phyloP scores from a whole-genome alignment of 2,329 filamentous ascomycete genomes.

The Claviceps sp. region DNA sequence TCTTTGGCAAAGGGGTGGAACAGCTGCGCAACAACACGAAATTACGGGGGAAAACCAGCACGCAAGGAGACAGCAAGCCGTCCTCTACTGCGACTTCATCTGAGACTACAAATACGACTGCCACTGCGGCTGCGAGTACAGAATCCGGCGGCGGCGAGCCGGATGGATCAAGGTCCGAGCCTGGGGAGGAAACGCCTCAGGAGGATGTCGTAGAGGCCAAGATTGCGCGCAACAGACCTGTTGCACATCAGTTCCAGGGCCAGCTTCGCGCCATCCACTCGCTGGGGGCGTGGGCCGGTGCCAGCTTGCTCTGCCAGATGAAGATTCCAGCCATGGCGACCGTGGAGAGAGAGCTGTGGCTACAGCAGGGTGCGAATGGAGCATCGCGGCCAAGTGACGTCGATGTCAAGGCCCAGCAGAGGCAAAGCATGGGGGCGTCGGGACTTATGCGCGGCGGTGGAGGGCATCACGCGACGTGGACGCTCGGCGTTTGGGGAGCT shows the following conservation, averaged over 20 bases:
- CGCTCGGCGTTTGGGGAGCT: constrained; percentile 48
- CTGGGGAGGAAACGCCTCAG: constrained; percentile 13
- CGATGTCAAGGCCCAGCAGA: constrained; percentile 41
- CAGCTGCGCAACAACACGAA: constrained; percentile 34
- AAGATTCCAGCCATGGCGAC: constrained; percentile 56
- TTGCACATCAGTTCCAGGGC: constrained; percentile 36
- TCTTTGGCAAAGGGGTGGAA: constrained; percentile 56
- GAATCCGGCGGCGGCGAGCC: constrained; percentile 12
- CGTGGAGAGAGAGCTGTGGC: constrained; percentile 58
- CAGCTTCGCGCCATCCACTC: constrained; percentile 53
- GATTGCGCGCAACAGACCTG: constrained; percentile 19
- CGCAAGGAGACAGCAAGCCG: constrained; percentile 9
- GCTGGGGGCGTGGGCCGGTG: constrained; percentile 62
- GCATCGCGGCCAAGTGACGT: constrained; percentile 47
- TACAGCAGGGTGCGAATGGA: constrained; percentile 50
- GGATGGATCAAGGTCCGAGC: constrained; percentile 10
- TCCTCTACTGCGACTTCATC: constrained; percentile 10
- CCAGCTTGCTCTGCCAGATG: constrained; percentile 54
- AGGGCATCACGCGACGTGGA: constrained; percentile 39
- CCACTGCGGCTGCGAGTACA: neutral
- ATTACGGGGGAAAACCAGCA: constrained; percentile 17
- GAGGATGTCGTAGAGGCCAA: constrained; percentile 24
- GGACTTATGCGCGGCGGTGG: constrained; percentile 27
- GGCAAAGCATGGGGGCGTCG: constrained; percentile 51
- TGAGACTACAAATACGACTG: constrained; percentile 10